These are phyloP conservation scores for Termitomyces sp. DNA, from an alignment of 768 basidiomycete genomes.

Conservation along the genomic window DNA sequence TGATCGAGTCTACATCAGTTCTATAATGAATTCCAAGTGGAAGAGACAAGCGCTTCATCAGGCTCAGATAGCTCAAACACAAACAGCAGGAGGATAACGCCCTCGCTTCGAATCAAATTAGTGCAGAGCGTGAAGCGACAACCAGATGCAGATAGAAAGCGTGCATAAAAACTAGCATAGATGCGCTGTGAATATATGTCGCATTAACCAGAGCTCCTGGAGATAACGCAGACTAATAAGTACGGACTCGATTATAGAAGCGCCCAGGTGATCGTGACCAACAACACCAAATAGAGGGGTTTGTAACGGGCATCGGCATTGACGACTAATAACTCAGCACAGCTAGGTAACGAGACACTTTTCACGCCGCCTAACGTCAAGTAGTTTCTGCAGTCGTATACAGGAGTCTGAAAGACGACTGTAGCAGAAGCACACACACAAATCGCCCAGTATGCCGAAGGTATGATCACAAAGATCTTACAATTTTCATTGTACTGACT, in stretches of 20 bases:
- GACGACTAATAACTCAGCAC: conserved; percentile 12
- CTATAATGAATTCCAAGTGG: conserved; percentile 32
- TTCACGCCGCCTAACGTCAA: conserved; percentile 1
- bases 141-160: conserved; percentile 31
- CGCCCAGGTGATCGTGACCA: neutral
- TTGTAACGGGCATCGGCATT: conserved; percentile 11
- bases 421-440: conserved; percentile 8
- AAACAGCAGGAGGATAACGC: conserved; percentile 5
- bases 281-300: conserved; percentile 15
- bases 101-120: conserved; percentile 2
- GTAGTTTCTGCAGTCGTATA: conserved; percentile 11
- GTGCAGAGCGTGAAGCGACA: conserved; percentile 23
- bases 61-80: conserved; percentile 6
- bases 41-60: conserved; percentile 18
- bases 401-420: conserved; percentile 9
- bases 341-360: neutral
- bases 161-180: neutral
- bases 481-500: conserved; percentile 17
- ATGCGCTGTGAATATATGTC: neutral
- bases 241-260: too few species aligned
- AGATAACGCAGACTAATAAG: too few species aligned
- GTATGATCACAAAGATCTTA: conserved; percentile 24
- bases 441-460: conserved; percentile 45
- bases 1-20: conserved; percentile 50
- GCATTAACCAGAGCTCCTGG: neutral